Conservation (phyloP, 73 alveolate species). For the Blepharisma japonicum region DNA sequence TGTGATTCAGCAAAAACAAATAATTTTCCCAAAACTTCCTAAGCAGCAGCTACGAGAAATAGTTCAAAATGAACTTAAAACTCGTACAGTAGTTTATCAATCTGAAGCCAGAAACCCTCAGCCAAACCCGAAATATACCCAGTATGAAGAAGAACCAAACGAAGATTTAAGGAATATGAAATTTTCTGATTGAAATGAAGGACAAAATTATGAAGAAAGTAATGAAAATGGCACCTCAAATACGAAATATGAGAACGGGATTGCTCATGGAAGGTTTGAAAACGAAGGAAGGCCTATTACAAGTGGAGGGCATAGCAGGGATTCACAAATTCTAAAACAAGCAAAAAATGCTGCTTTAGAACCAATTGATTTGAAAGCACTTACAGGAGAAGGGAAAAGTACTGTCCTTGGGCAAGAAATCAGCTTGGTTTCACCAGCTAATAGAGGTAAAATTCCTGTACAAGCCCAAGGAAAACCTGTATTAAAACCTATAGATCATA, state of each 20-base stretch:
- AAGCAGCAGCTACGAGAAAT: not conserved
- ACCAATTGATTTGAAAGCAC: too few species aligned
- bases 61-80: not conserved
- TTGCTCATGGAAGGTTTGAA: not conserved
- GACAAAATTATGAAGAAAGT: not conserved
- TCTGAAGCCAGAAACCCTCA: not conserved
- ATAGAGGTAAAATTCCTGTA: too few species aligned
- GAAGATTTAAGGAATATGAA: not conserved
- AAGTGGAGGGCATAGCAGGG: not conserved
- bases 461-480: too few species aligned
- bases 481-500: too few species aligned
- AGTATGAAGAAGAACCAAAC: not conserved
- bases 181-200: not conserved
- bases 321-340: not conserved
- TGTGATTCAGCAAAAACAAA: constrained; percentile 36
- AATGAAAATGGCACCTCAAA: not conserved
- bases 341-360: too few species aligned
- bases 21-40: constrained; percentile 41
- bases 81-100: not conserved
- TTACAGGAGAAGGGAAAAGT: too few species aligned
- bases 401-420: too few species aligned
- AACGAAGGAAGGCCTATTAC: not conserved
- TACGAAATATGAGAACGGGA: not conserved
- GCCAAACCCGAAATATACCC: not conserved
- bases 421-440: too few species aligned